Evolutionary conservation across 495 filamentous ascomycete genomes (phyloP), one percentile per base, ranked within the genome.

Genomic region (Annulohypoxylon bovei): DNA sequence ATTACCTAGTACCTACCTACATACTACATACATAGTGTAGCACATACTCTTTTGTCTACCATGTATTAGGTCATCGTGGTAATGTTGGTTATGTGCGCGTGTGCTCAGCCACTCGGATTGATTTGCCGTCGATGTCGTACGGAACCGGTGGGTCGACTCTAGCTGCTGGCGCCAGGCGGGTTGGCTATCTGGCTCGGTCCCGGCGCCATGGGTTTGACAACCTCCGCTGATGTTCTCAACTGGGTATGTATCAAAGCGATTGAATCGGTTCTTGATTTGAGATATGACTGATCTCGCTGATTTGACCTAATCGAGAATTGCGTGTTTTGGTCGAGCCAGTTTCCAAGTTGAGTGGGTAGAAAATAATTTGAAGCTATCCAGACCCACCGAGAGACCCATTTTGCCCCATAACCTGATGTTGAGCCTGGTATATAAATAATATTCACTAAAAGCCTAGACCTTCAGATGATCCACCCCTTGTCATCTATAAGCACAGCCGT

Each of bases 331-430:
- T 25, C 28, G 4, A 28, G 22, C 23, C 46, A 28, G 20, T 50
- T 22, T 28, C 16, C 14, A 14, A 25, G 47, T 30, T 30, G 12
- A 30, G 47, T 52, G 25, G 47, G 47, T 52, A 30, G 6, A 6
- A 52, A 28, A 30, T 52, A 28, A 28, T 30, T 25, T 27, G 47
- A 52, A 12, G 47, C 25, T 52, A 30, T 52, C 14, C 14, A 27
- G 47, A 52, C 47, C 47, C 47, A 52, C 47, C 27, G n/a, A 16
- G 6, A 30, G 47, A 16, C 47, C 47, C 47, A 52, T 52, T 18
- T 52, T 5, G 47, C 47, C 16, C 12, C 25, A 30, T 28, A 52
- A 16, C 25, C 47, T 52, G 47, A 30, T 25, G 47, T 52, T 52
- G 47, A 52, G 47, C 47, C 25, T 52, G 23, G 25, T 47, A 52